Conservation (phyloP, 352 stramenopile species). For the Phytophthora fragariae region DNA sequence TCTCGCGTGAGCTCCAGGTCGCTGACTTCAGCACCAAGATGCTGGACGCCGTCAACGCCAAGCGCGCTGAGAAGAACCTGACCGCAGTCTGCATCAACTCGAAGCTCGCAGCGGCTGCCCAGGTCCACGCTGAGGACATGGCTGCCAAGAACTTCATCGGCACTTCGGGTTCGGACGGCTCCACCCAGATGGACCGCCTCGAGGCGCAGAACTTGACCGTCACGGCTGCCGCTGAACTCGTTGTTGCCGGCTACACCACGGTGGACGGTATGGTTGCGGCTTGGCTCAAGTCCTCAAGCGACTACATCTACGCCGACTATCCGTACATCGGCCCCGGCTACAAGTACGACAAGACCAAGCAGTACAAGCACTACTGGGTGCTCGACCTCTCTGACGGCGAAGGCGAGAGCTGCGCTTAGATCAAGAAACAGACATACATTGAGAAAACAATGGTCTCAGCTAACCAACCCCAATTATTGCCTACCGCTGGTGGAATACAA, state of each 20-base stretch:
- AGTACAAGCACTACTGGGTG: slow-evolving; percentile 45
- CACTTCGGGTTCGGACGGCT: slow-evolving; percentile 43
- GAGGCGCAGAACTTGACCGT: slow-evolving; percentile 33
- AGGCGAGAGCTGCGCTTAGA: slow-evolving; percentile 28
- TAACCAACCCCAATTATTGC: neutral
- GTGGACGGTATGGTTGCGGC: slow-evolving; percentile 42
- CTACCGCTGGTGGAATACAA: too few species aligned
- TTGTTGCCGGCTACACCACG: slow-evolving; percentile 44
- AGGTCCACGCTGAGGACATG: slow-evolving; percentile 34
- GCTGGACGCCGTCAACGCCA: slow-evolving; percentile 44
- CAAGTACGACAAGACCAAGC: slow-evolving; percentile 29
- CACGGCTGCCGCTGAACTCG: slow-evolving; percentile 36
- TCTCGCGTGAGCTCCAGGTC: slow-evolving; percentile 33
- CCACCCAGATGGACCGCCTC: slow-evolving; percentile 24
- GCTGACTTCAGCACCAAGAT: slow-evolving; percentile 50
- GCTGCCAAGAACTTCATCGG: slow-evolving; percentile 34
- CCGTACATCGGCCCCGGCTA: slow-evolving; percentile 37
- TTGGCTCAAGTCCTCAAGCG: slow-evolving; percentile 50
- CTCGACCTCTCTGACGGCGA: slow-evolving; percentile 33
- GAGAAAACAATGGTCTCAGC: slow-evolving; percentile 10
- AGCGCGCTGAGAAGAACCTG: slow-evolving; percentile 45
- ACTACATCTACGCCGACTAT: slow-evolving; percentile 39
- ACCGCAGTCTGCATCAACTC: slow-evolving; percentile 48
- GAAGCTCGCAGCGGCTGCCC: slow-evolving; percentile 35
- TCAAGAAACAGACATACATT: neutral